These are phyloP conservation scores for Neurospora sp. DNA, from an alignment of 495 filamentous ascomycete genomes.

Conservation along the genomic window DNA sequence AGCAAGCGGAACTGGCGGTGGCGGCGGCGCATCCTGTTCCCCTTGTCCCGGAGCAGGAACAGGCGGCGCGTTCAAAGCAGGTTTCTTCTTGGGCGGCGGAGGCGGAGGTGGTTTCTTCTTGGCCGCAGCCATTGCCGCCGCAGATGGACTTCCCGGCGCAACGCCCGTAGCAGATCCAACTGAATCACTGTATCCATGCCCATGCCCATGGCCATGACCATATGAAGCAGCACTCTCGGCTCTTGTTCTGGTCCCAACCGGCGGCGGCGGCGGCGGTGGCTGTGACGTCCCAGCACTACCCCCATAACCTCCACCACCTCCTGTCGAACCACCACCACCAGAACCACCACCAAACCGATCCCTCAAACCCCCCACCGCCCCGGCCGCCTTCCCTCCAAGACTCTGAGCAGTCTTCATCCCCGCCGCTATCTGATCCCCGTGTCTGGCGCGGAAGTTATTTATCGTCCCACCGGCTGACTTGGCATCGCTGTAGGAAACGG, in stretches of 20 bases:
- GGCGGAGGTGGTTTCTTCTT: slow-evolving; percentile 62
- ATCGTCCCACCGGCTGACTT: slow-evolving; percentile 47
- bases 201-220: not conserved
- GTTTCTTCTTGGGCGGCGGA: slow-evolving; percentile 44
- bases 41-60: too few species aligned
- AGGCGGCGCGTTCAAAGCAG: not conserved
- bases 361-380: not conserved
- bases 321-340: not conserved
- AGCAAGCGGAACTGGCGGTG: slow-evolving; percentile 41
- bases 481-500: slow-evolving; percentile 47
- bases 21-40: slow-evolving; percentile 11
- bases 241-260: not conserved
- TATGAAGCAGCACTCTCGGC: not conserved
- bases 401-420: slow-evolving; percentile 52
- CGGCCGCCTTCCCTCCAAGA: slow-evolving; percentile 35
- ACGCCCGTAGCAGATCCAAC: not conserved
- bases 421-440: slow-evolving; percentile 60
- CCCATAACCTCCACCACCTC: not conserved
- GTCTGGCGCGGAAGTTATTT: slow-evolving; percentile 63
- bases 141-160: not conserved
- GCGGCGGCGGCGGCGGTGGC: not conserved
- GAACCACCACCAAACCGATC: slow-evolving; percentile 13
- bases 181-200: not conserved
- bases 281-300: not conserved
- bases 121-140: slow-evolving; percentile 18